Evolutionary conservation across 2,329 filamentous ascomycete genomes (phyloP), one percentile per base, ranked within the genome.

Genomic region (Nannizziopsis arthrosporioides): DNA sequence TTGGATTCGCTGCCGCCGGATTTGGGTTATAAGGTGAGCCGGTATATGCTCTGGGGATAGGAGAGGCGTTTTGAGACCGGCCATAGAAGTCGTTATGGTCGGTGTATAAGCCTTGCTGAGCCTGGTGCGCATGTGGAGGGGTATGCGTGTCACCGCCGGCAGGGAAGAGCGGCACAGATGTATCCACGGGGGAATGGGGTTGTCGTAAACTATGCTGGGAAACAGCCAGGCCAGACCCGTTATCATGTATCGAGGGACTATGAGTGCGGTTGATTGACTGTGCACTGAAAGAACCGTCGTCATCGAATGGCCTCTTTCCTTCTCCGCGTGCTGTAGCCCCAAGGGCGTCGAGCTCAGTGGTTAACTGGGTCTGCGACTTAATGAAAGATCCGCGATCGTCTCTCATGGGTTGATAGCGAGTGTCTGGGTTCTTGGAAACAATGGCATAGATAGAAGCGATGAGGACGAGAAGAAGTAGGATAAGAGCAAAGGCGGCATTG

Each of bases 361-460:
- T 78, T 47, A 94, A 73, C 60, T 90, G 82, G 4, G 85, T 85
- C 65, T 92, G 85, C 11, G 88, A 94, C 73, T 95, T 95, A 80
- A 95, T 94, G 70, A 96, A 95, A 8, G 89, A 95, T 44, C 86
- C 87, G 58, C 90, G 83, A 66, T 96, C 90, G 60, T 96, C 90
- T 47, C 84, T 84, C 89, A 96, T 95, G 59, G 87, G 88, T 67
- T 94, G 87, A 68, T 96, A 96, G 53, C 89, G 82, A 37, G 84
- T 86, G 63, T 96, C 90, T 17, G 90, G 90, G 69, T 95, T 93
- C 76, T 93, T 93, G 53, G 86, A 85, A 63, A 87, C 79, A 61
- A 95, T 80, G 41, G 86, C 84, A 56, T 90, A 86, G 67, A 74
- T 70, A 3, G 84, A 87, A 7, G 83, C 81, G 57, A 87, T 76